Evolutionary conservation across 805 yeast species (phyloP).

Genomic region (Zygosaccharomyces pseudorouxii): DNA sequence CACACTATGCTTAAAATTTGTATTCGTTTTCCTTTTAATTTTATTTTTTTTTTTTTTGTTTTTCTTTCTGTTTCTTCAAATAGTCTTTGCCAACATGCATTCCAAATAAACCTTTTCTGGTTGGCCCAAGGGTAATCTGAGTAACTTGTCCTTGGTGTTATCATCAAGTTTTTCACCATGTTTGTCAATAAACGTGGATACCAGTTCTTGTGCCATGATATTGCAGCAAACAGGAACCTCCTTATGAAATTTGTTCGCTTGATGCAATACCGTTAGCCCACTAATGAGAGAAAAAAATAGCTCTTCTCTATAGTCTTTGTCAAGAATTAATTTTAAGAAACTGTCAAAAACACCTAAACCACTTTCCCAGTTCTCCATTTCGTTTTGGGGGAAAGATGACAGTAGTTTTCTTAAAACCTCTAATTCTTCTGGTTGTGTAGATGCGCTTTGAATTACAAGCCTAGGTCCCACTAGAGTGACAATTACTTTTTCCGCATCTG

Average conservation of each 20-base stretch:
- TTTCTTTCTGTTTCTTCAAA: not conserved
- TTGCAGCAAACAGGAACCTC: conserved; percentile 47
- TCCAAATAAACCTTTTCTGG: conserved; percentile 35
- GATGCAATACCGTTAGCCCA: conserved; percentile 42
- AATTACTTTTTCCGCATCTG: conserved; percentile 59
- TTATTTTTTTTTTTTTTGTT: not conserved
- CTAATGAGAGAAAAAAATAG: conserved; percentile 41
- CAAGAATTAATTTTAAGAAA: conserved; percentile 39
- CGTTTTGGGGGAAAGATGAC: conserved; percentile 40
- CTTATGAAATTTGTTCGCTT: conserved; percentile 28
- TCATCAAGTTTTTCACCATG: not conserved
- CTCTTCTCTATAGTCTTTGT: conserved; percentile 19
- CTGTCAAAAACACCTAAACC: conserved; percentile 57
- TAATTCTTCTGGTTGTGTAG: conserved; percentile 39
- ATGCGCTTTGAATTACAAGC: conserved; percentile 39
- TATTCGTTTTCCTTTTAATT: too few species aligned
- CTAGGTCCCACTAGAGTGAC: conserved; percentile 64
- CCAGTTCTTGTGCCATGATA: conserved; percentile 49
- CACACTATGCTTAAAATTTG: not conserved
- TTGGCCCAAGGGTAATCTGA: conserved; percentile 26
- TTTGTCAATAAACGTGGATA: conserved; percentile 8
- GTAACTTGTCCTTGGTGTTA: conserved; percentile 9
- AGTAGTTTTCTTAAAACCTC: conserved; percentile 37
- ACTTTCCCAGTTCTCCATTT: conserved; percentile 46
- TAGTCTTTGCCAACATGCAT: conserved; percentile 23